Percentiles rank a stretch among this genome's conserved stretches.
phyloP scores from a whole-genome alignment of 2,329 filamentous ascomycete species.

The Gremmenia infestans region DNA sequence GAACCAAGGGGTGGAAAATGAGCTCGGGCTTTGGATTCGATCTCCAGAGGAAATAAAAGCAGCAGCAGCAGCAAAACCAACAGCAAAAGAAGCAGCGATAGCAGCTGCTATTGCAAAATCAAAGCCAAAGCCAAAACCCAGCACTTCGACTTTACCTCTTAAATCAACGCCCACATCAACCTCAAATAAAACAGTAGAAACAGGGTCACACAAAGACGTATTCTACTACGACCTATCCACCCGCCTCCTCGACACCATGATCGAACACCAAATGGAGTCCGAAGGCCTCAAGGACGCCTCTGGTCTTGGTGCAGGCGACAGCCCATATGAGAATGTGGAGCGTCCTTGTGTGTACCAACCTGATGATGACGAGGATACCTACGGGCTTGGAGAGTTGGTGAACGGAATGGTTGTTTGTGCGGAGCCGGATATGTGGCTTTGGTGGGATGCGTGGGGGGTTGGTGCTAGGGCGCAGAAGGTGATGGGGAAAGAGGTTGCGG shows the following conservation, averaged over 20 bases:
- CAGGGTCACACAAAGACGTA: conserved; percentile 28
- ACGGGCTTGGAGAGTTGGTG: conserved; percentile 5
- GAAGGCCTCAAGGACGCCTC: conserved; percentile 38
- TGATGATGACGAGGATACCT: conserved; percentile 15
- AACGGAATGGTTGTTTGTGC: conserved; percentile 34
- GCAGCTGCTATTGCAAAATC: too few species aligned
- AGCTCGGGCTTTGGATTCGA: conserved; percentile 41
- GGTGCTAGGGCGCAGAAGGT: conserved; percentile 33
- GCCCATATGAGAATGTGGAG: conserved; percentile 17
- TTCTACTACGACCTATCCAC: conserved; percentile 38
- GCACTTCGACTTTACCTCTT: too few species aligned
- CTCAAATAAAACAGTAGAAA: background rate
- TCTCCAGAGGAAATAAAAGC: background rate
- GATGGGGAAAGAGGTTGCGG: conserved; percentile 30
- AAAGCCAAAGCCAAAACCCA: too few species aligned
- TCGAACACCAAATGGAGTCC: conserved; percentile 44
- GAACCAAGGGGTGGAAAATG: conserved; percentile 42
- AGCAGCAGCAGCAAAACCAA: background rate
- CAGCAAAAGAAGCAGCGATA: too few species aligned
- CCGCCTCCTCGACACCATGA: conserved; percentile 41
- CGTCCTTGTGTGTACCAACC: conserved; percentile 21
- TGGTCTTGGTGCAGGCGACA: conserved; percentile 37
- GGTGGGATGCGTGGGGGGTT: conserved; percentile 47
- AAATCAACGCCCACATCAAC: too few species aligned
- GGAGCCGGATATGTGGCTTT: conserved; percentile 41